phyloP scores from a whole-genome alignment of 108 stramenopile genomes.

The Nitzschia palea region DNA sequence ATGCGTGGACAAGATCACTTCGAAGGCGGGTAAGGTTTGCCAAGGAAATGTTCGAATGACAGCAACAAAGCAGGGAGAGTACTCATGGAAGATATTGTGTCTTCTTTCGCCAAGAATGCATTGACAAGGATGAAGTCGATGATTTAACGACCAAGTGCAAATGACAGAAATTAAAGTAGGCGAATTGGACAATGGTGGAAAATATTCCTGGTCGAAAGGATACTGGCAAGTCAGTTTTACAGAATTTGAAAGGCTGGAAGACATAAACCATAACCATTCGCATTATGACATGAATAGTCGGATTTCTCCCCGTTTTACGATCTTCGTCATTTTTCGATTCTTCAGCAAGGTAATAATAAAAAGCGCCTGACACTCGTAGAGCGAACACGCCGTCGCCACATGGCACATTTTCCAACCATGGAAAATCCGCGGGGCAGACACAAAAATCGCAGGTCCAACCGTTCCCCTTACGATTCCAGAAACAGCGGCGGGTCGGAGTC shows the following conservation, averaged over 20 bases:
- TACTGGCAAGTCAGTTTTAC: constrained; percentile 40
- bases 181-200: constrained; percentile 47
- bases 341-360: constrained; percentile 49
- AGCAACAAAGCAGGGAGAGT: no score
- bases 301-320: constrained; percentile 8
- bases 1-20: constrained; percentile 40
- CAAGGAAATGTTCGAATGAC: constrained; percentile 57
- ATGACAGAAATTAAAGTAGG: no score
- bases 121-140: no score
- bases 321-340: constrained; percentile 20
- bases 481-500: constrained; percentile 35
- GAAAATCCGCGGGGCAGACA: constrained; percentile 53
- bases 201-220: constrained; percentile 34
- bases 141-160: no score
- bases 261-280: no score
- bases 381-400: constrained; percentile 31
- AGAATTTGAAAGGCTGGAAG: not conserved
- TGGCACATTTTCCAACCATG: constrained; percentile 36
- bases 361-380: constrained; percentile 43
- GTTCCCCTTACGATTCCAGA: constrained; percentile 48
- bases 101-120: no score
- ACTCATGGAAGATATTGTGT: no score
- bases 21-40: constrained; percentile 61
- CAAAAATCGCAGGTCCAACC: constrained; percentile 41
- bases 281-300: no score